Percentiles rank a stretch among this genome's conserved stretches.
phyloP scores from a whole-genome alignment of 2,329 filamentous ascomycete genomes.

The Fusarium devonianum region DNA sequence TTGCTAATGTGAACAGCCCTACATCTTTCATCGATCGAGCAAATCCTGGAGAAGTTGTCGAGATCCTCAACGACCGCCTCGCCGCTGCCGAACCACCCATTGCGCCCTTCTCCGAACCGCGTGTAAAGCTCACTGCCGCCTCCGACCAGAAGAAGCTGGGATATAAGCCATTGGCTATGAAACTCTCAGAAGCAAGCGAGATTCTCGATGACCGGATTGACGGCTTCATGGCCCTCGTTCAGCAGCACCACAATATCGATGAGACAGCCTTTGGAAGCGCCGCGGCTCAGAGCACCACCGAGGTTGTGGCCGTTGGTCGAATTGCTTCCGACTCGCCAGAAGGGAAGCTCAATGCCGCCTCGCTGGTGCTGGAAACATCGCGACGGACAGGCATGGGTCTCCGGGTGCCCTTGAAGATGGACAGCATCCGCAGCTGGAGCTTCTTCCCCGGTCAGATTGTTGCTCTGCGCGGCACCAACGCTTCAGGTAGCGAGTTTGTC shows the following conservation, averaged over 20 bases:
- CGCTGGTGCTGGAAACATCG: slow-evolving; percentile 87
- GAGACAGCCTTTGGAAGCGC: slow-evolving; percentile 87
- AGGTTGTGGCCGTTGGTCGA: slow-evolving; percentile 88
- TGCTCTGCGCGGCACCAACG: slow-evolving; percentile 84
- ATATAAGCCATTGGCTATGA: slow-evolving; percentile 95
- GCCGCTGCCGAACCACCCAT: slow-evolving; percentile 71
- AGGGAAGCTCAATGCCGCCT: slow-evolving; percentile 84
- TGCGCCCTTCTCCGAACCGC: slow-evolving; percentile 74
- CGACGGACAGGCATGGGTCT: slow-evolving; percentile 82
- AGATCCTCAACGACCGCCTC: slow-evolving; percentile 82
- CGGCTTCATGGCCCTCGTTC: slow-evolving; percentile 78
- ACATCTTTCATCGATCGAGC: slow-evolving; percentile 73
- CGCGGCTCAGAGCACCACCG: slow-evolving; percentile 80
- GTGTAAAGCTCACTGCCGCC: slow-evolving; percentile 84
- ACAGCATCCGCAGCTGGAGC: slow-evolving; percentile 72
- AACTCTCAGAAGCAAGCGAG: slow-evolving; percentile 88
- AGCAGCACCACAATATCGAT: slow-evolving; percentile 77
- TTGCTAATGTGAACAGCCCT: slow-evolving; percentile 32
- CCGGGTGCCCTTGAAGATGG: slow-evolving; percentile 80
- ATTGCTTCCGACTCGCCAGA: slow-evolving; percentile 89
- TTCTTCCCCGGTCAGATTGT: slow-evolving; percentile 97
- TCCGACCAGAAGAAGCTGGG: slow-evolving; percentile 89
- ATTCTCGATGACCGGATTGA: slow-evolving; percentile 96
- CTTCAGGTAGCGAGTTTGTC: slow-evolving; percentile 82
- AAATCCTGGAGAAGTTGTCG: slow-evolving; percentile 82